Evolutionary conservation across 176 grass and related monocot genomes (phyloP).

Genomic region (Poa pratensis): DNA sequence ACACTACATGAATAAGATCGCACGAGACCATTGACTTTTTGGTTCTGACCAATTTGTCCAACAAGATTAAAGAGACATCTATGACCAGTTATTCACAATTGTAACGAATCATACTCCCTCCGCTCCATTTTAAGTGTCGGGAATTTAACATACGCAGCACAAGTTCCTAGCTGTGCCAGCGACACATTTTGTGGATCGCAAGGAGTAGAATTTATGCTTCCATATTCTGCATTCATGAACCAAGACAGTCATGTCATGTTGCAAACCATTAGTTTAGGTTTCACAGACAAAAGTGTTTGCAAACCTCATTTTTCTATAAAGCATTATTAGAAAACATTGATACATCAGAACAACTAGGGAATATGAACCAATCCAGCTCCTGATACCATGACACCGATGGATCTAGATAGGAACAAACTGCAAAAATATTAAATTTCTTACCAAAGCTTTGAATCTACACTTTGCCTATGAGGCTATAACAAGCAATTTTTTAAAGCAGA

Average conservation of each 20-base stretch:
- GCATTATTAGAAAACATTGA: background rate
- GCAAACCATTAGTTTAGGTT: slow-evolving; percentile 6
- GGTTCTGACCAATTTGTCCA: background rate
- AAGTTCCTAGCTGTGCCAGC: too few species aligned
- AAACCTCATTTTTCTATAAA: slow-evolving; percentile 4
- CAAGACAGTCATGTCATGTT: background rate
- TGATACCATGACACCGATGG: background rate
- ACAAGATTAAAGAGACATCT: background rate
- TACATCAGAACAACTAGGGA: background rate
- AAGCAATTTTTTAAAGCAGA: background rate
- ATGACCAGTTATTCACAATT: background rate
- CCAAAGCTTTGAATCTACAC: background rate
- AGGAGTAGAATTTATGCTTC: background rate
- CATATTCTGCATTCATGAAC: background rate
- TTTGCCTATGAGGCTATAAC: background rate
- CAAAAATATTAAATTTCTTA: background rate
- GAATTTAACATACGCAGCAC: too few species aligned
- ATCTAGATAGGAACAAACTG: background rate
- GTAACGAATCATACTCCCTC: background rate
- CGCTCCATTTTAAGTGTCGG: too few species aligned
- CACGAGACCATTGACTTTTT: background rate
- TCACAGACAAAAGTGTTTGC: background rate
- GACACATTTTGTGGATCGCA: too few species aligned
- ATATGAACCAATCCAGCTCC: slow-evolving; percentile 5
- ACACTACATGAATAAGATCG: background rate